A percentile compares a stretch with the other conserved stretches of the same genome.
Evolutionary conservation across 1,139 yeast genomes (phyloP).

Genomic region (Debaryomyces fabryi): DNA sequence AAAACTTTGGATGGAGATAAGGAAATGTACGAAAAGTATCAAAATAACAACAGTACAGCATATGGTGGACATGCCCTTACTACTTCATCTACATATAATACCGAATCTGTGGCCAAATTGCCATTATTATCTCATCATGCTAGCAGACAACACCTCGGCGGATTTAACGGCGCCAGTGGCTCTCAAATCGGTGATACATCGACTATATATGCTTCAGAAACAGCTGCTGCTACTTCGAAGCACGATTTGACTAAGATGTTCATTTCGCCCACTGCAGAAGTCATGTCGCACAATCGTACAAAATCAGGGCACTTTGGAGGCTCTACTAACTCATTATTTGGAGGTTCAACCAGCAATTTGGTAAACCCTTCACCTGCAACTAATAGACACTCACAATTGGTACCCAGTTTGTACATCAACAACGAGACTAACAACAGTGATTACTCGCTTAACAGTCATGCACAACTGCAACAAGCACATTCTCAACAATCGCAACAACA

Average conservation of each 20-base stretch:
- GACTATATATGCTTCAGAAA: constrained; percentile 40
- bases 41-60: constrained; percentile 37
- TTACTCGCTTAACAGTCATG: constrained; percentile 23
- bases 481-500: constrained; percentile 16
- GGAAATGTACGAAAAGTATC: constrained; percentile 41
- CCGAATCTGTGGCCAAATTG: constrained; percentile 35
- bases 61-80: constrained; percentile 25
- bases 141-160: constrained; percentile 23
- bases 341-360: constrained; percentile 33
- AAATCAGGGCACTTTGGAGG: constrained; percentile 27
- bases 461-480: constrained; percentile 16
- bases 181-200: constrained; percentile 42
- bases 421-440: constrained; percentile 40
- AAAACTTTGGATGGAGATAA: constrained; percentile 35
- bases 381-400: constrained; percentile 35
- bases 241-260: constrained; percentile 57
- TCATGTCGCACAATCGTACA: constrained; percentile 51
- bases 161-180: constrained; percentile 19
- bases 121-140: constrained; percentile 37
- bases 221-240: constrained; percentile 37
- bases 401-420: constrained; percentile 42
- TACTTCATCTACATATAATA: constrained; percentile 20
- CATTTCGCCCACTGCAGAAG: constrained; percentile 80
- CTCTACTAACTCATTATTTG: constrained; percentile 29
- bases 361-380: constrained; percentile 26